A percentile compares a stretch with the other conserved stretches of the same genome.
These are phyloP conservation scores for Blastobotrys mokoenaii DNA, from an alignment of 805 yeast genomes.

Conservation along the genomic window DNA sequence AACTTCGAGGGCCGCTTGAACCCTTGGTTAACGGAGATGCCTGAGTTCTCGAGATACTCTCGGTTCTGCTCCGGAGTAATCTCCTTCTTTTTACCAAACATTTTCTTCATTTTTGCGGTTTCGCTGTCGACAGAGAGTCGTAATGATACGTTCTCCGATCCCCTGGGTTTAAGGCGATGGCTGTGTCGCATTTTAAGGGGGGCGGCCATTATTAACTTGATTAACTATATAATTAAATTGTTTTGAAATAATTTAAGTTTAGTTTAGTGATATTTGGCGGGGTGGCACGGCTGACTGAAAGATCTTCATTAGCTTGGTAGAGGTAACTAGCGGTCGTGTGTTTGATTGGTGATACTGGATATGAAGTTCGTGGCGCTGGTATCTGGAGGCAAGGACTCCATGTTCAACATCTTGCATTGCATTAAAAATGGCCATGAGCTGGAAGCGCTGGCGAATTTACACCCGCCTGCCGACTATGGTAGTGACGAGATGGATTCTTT, in stretches of 20 bases:
- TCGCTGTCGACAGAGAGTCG: too few relatives aligned
- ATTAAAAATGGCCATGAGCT: slow-evolving; percentile 78
- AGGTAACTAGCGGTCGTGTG: too few relatives aligned
- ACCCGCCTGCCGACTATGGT: slow-evolving; percentile 41
- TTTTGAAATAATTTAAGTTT: too few relatives aligned
- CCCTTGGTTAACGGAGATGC: slow-evolving; percentile 35
- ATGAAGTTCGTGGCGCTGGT: slow-evolving; percentile 92
- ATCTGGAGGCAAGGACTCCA: slow-evolving; percentile 95
- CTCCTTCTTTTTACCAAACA: slow-evolving; percentile 42
- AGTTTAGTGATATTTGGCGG: too few relatives aligned
- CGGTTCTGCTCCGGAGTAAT: slow-evolving; percentile 41
- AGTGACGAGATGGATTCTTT: slow-evolving; percentile 79
- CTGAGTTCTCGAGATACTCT: slow-evolving; percentile 33
- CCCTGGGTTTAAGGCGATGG: too few relatives aligned
- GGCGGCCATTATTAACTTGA: too few relatives aligned
- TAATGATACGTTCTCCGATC: not conserved
- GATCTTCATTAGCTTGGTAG: too few relatives aligned
- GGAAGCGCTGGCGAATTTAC: slow-evolving; percentile 75
- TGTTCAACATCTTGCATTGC: slow-evolving; percentile 82
- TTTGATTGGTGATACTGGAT: not conserved
- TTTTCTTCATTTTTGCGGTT: slow-evolving; percentile 35
- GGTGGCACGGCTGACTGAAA: too few relatives aligned
- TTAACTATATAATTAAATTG: too few relatives aligned
- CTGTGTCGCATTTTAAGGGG: too few relatives aligned
- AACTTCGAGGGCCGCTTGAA: slow-evolving; percentile 38